Percentiles rank a stretch among this genome's conserved stretches.
Conservation (phyloP, 192 early-diverging fungal species). For the Coemansia asiatica region DNA sequence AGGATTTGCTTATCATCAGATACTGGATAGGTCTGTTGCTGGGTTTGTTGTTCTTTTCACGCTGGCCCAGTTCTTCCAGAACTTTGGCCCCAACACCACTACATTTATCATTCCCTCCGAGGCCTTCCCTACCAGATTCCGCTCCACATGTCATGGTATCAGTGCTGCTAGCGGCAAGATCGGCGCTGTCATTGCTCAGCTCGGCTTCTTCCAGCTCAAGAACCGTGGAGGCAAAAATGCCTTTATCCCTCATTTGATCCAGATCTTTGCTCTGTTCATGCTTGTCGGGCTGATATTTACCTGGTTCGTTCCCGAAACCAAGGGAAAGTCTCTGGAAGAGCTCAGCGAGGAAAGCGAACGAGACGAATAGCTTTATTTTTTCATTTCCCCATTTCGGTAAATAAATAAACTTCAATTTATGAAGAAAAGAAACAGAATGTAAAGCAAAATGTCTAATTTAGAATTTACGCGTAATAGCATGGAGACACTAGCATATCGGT, state of each 20-base stretch:
- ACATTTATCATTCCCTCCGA: conserved; percentile 81
- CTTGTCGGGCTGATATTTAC: conserved; percentile 59
- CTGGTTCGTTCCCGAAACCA: conserved; percentile 32
- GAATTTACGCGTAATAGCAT: conserved; percentile 75
- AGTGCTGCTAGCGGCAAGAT: conserved; percentile 75
- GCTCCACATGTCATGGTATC: conserved; percentile 78
- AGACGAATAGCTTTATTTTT: neutral
- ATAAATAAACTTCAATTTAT: too few relatives aligned
- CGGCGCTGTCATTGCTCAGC: conserved; percentile 70
- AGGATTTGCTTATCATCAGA: conserved; percentile 69
- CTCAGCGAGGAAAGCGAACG: conserved; percentile 19
- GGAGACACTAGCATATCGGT: conserved; percentile 89
- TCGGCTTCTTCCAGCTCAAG: conserved; percentile 68
- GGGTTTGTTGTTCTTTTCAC: conserved; percentile 65
- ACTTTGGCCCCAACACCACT: conserved; percentile 94
- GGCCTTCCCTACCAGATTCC: conserved; percentile 77
- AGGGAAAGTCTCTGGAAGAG: conserved; percentile 31
- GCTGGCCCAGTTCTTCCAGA: conserved; percentile 76
- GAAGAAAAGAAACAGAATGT: neutral
- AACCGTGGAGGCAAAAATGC: conserved; percentile 63
- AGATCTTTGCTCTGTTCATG: conserved; percentile 72
- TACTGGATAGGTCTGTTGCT: conserved; percentile 56
- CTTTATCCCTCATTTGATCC: conserved; percentile 61
- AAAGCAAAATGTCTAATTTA: neutral
- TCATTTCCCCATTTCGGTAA: too few relatives aligned